phyloP scores from a whole-genome alignment of 441 rosid genomes.

The Adansonia madagascariensis region DNA sequence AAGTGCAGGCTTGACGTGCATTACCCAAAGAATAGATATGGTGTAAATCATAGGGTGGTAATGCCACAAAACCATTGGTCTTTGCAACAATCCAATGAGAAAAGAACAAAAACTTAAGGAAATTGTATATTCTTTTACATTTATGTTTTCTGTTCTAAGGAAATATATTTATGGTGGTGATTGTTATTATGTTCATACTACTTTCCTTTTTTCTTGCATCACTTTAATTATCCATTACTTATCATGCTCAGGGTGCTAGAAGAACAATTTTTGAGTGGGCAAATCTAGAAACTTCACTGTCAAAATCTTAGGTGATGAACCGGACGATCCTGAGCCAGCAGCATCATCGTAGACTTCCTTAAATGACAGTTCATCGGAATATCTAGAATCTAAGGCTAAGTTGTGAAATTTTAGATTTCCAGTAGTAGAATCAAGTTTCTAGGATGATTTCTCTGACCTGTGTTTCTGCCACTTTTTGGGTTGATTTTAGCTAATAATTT shows the following conservation, averaged over 20 bases:
- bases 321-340: constrained; percentile 48
- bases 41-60: constrained; percentile 99
- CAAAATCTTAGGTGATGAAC: constrained; percentile 79
- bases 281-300: constrained; percentile 64
- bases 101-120: constrained; percentile 99
- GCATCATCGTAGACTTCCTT: constrained; percentile 35
- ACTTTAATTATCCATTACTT: neutral
- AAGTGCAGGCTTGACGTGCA: constrained; percentile 24
- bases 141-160: too few relatives aligned
- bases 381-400: constrained; percentile 74
- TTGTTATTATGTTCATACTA: neutral
- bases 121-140: neutral
- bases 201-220: neutral
- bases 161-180: neutral
- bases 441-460: too few relatives aligned
- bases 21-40: constrained; percentile 98
- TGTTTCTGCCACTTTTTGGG: too few relatives aligned
- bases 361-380: constrained; percentile 37
- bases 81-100: constrained; percentile 99
- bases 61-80: constrained; percentile 96
- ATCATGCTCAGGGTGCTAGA: constrained; percentile 76
- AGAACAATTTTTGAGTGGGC: constrained; percentile 92
- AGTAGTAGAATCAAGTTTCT: too few relatives aligned
- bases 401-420: constrained; percentile 40
- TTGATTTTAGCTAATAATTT: too few relatives aligned